Percentiles rank a stretch among this genome's conserved stretches.
Conservation (phyloP, 2,329 filamentous ascomycete species). For the Trichoderma sp. region DNA sequence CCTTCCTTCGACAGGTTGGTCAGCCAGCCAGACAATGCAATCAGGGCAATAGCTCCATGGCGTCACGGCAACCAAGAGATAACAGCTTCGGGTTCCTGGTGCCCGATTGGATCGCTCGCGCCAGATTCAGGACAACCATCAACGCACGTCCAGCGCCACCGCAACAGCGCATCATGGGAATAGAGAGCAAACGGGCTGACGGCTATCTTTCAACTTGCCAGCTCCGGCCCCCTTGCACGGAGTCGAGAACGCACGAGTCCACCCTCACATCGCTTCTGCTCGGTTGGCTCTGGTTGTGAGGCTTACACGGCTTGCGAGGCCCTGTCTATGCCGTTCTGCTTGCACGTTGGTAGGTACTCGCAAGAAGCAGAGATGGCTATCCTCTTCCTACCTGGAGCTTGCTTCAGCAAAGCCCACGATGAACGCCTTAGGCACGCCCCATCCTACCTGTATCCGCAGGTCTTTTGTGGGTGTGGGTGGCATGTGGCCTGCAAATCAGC, state of each 20-base stretch:
- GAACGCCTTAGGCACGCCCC: background rate
- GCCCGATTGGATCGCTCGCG: slow-evolving; percentile 21
- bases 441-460: background rate
- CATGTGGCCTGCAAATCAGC: slow-evolving; percentile 19
- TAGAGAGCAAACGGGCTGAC: slow-evolving; percentile 2
- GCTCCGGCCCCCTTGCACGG: slow-evolving; percentile 18
- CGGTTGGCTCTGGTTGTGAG: background rate
- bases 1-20: background rate
- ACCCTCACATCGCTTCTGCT: background rate
- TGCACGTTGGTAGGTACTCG: too few species aligned
- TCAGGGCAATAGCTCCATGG: slow-evolving; percentile 3
- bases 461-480: background rate
- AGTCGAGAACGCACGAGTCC: slow-evolving; percentile 5
- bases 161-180: slow-evolving; percentile 21
- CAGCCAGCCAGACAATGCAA: slow-evolving; percentile 9
- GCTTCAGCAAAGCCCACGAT: slow-evolving; percentile 13
- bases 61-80: slow-evolving; percentile 14
- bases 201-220: background rate
- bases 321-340: too few species aligned
- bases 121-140: slow-evolving; percentile 23
- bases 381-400: background rate
- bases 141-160: slow-evolving; percentile 22
- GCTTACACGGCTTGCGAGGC: background rate
- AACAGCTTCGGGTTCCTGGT: slow-evolving; percentile 17
- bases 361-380: background rate